phyloP scores from a whole-genome alignment of 495 filamentous ascomycete species.

The Hypoxylon fragiforme region DNA sequence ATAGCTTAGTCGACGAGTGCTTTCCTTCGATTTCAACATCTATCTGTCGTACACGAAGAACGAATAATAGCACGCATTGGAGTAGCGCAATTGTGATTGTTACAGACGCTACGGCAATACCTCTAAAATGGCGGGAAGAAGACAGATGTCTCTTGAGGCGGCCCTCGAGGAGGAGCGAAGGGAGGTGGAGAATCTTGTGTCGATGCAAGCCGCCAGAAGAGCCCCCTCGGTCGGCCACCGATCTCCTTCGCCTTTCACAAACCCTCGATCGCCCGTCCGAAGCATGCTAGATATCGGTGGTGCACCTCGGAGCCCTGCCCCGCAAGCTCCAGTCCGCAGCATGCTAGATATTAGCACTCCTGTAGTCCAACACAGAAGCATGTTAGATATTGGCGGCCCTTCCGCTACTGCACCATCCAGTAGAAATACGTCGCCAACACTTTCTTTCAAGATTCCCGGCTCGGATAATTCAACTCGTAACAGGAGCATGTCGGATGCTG shows the following conservation, averaged over 20 bases:
- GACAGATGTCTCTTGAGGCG: conserved; percentile 66
- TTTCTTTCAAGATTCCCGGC: conserved; percentile 31
- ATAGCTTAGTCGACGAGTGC: background rate
- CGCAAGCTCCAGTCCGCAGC: conserved; percentile 55
- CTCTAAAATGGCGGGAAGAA: conserved; percentile 31
- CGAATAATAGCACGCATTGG: too few relatives aligned
- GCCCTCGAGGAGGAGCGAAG: conserved; percentile 72
- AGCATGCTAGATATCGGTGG: conserved; percentile 59
- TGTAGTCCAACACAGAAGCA: conserved; percentile 43
- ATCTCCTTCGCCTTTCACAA: conserved; percentile 53
- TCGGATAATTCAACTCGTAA: conserved; percentile 39
- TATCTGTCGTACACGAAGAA: conserved; percentile 9
- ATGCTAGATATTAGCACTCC: conserved; percentile 60
- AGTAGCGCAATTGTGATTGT: background rate
- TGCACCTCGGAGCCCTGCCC: conserved; percentile 33
- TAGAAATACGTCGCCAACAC: conserved; percentile 50
- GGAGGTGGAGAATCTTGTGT: conserved; percentile 68
- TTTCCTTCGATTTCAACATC: conserved; percentile 1
- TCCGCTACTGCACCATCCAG: conserved; percentile 28
- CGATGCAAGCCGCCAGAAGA: conserved; percentile 38
- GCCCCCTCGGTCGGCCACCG: conserved; percentile 40
- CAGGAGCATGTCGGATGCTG: conserved; percentile 57
- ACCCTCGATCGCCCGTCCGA: conserved; percentile 57
- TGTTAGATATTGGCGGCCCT: conserved; percentile 45
- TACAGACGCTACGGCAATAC: too few relatives aligned